Evolutionary conservation across 1,284 basidiomycete species (phyloP).

Genomic region (Wallemia hederae): DNA sequence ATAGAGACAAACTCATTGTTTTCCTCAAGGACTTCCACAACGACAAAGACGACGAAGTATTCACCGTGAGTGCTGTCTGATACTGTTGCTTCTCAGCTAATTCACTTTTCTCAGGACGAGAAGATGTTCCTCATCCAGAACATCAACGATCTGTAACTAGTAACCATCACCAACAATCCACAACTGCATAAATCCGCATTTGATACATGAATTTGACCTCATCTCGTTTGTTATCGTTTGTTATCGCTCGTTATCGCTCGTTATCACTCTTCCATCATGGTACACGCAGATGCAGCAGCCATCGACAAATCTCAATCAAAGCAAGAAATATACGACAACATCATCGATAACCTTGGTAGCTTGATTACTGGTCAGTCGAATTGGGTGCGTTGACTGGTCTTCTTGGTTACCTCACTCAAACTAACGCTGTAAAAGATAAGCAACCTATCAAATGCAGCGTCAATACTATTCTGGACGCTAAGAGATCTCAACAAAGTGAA

Average conservation of each 20-base stretch:
- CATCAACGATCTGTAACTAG: background rate
- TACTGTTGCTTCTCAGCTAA: background rate
- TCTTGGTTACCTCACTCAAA: background rate
- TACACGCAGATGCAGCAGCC: background rate
- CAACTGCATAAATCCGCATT: background rate
- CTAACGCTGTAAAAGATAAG: conserved; percentile 26
- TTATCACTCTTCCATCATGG: background rate
- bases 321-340: conserved; percentile 42
- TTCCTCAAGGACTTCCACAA: conserved; percentile 90
- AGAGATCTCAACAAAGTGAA: conserved; percentile 41
- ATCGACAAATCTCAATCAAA: conserved; percentile 16
- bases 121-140: background rate
- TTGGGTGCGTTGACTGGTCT: conserved; percentile 28
- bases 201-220: background rate
- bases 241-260: background rate
- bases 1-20: conserved; percentile 68
- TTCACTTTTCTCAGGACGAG: background rate
- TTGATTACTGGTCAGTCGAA: conserved; percentile 36
- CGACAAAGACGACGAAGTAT: conserved; percentile 50
- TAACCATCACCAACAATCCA: background rate
- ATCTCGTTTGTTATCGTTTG: no score
- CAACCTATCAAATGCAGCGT: conserved; percentile 54
- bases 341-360: conserved; percentile 29
- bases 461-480: conserved; percentile 45
- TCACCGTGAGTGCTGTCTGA: conserved; percentile 4